Evolutionary conservation across 2,329 filamentous ascomycete species (phyloP), one percentile per base, ranked within the genome.

Genomic region (Lecanoromycetidae sp.): DNA sequence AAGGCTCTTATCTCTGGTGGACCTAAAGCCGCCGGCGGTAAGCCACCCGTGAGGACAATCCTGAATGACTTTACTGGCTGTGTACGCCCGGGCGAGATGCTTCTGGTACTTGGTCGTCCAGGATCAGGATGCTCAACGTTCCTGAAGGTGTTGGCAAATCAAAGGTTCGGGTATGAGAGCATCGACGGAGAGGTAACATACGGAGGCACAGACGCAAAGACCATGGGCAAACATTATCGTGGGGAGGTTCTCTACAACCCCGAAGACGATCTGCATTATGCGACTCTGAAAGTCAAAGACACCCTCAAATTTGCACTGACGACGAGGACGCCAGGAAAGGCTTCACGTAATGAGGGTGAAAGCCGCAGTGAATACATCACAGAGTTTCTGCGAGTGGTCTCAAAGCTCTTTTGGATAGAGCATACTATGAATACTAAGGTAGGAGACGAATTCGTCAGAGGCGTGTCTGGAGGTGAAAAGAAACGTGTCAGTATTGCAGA

Each of bases 401-500:
- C 83, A 62, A 82, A 82, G 20, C 63, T 82, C 0, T 87, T 85
- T 56, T 82, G 82, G 54, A 76, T 87, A 25, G 76, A 76, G 29
- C 82, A 87, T 56, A 84, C 81, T 0, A 69, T 82, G 55, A 73
- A 80, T 50, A 87, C 84, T 5, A 82, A 80, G 56, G 80, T 88
- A 10, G 84, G 84, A 6, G 79, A 86, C 50, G 81, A 86, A 55
- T 77, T 82, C 35, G 71, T 87, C 9, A 77, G 82, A 1, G 84
- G 84, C 40, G 75, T 84, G 0, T 80, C 75, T 6, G 82, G 81
- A 22, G 81, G 82, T 30, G 81, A 85, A 60, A 71, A 80, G 47
- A 88, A 91, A 66, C 79, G 87, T 60, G 85, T 93, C 4, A 84
- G 79, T 36, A 87, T 91, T 52, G 84, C 82, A 1, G 85, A 91